Evolutionary conservation across 2,329 filamentous ascomycete genomes (phyloP).

Genomic region (Onygena corvina): DNA sequence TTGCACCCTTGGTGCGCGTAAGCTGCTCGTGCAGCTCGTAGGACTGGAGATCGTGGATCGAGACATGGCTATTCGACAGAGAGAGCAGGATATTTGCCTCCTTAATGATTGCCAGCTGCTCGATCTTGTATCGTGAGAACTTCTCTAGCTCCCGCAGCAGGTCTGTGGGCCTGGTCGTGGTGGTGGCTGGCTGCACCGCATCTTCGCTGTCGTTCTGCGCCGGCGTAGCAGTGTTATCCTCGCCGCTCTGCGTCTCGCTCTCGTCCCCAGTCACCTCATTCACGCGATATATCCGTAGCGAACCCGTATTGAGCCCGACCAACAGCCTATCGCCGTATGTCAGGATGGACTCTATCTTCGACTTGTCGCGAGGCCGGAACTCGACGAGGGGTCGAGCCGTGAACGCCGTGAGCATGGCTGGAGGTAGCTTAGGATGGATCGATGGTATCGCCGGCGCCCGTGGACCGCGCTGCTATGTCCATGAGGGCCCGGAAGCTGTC

Average conservation of each 20-base stretch:
- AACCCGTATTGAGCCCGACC: conserved; percentile 81
- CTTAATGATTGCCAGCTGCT: conserved; percentile 91
- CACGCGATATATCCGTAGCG: conserved; percentile 78
- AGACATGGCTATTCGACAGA: conserved; percentile 78
- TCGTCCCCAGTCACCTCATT: conserved; percentile 50
- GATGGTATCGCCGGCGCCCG: background rate
- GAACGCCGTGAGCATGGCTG: conserved; percentile 84
- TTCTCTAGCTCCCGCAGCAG: conserved; percentile 84
- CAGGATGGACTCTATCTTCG: conserved; percentile 89
- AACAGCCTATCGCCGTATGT: conserved; percentile 86
- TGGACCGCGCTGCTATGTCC: conserved; percentile 6
- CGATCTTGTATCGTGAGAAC: conserved; percentile 79
- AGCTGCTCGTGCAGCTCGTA: conserved; percentile 74
- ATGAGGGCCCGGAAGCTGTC: conserved; percentile 1
- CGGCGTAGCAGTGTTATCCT: conserved; percentile 21
- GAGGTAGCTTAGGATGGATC: background rate
- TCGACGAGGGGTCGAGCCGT: conserved; percentile 93
- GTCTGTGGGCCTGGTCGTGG: conserved; percentile 53
- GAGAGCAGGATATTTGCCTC: conserved; percentile 87
- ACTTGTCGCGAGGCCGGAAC: conserved; percentile 90
- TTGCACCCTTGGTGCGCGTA: conserved; percentile 72
- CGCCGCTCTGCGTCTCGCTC: conserved; percentile 15
- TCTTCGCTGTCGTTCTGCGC: conserved; percentile 13
- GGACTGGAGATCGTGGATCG: conserved; percentile 75
- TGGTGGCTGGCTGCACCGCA: conserved; percentile 14